phyloP scores from a whole-genome alignment of 345 rosid species.

The Moringa oleifera region DNA sequence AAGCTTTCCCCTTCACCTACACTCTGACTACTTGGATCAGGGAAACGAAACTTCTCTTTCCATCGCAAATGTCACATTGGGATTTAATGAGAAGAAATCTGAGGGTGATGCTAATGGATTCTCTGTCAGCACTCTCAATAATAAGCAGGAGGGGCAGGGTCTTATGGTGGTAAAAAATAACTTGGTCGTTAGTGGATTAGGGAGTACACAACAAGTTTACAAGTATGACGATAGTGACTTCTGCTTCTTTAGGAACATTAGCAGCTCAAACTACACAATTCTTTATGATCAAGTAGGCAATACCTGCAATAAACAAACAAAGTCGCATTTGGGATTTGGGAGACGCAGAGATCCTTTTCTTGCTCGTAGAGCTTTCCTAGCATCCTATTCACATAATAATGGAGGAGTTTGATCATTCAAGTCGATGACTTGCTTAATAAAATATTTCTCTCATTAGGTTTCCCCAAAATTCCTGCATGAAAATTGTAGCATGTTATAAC shows the following conservation, averaged over 20 bases:
- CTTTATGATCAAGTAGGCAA: slow-evolving; percentile 36
- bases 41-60: slow-evolving; percentile 28
- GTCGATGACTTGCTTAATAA: neutral
- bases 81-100: slow-evolving; percentile 50
- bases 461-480: neutral
- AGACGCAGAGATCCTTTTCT: slow-evolving; percentile 7
- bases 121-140: slow-evolving; percentile 34
- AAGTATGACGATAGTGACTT: slow-evolving; percentile 33
- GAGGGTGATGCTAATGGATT: slow-evolving; percentile 16
- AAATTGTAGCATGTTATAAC: neutral
- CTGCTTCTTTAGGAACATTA: slow-evolving; percentile 74
- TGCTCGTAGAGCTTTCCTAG: neutral
- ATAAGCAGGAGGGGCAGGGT: slow-evolving; percentile 50
- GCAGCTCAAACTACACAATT: slow-evolving; percentile 63
- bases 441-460: neutral
- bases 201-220: slow-evolving; percentile 57
- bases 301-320: slow-evolving; percentile 24
- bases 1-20: slow-evolving; percentile 40
- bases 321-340: slow-evolving; percentile 8
- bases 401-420: neutral
- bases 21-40: slow-evolving; percentile 29
- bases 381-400: neutral
- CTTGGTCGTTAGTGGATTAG: slow-evolving; percentile 38
- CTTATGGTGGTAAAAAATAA: slow-evolving; percentile 41
- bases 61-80: slow-evolving; percentile 42